Evolutionary conservation across 2,329 filamentous ascomycete genomes (phyloP).

Genomic region (Pseudocercospora vitis): DNA sequence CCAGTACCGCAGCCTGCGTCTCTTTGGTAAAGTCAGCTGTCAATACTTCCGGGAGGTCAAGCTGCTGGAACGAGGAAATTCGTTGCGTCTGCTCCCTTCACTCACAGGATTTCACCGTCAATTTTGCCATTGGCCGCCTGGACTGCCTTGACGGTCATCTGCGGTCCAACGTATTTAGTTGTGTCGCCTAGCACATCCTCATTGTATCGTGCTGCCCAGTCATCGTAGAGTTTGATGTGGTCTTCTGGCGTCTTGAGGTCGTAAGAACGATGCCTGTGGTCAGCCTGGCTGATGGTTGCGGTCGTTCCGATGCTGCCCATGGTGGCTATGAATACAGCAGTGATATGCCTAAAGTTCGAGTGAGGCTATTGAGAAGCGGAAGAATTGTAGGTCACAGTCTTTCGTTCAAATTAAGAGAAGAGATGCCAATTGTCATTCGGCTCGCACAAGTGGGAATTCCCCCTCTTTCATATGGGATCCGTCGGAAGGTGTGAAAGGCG

Average conservation of each 20-base stretch:
- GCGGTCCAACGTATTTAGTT: constrained; percentile 46
- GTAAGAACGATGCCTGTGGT: constrained; percentile 5
- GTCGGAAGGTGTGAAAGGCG: not conserved
- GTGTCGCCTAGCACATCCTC: constrained; percentile 40
- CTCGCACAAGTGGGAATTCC: constrained; percentile 3
- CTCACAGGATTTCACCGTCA: constrained; percentile 14
- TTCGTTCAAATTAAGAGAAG: not conserved
- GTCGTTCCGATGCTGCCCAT: constrained; percentile 7
- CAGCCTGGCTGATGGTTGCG: not conserved
- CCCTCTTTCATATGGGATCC: constrained; percentile 8
- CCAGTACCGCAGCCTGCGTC: constrained; percentile 19
- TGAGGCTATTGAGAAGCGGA: not conserved
- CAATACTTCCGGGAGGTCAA: not conserved
- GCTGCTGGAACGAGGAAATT: not conserved
- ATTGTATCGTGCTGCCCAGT: constrained; percentile 51
- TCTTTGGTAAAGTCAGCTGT: not conserved
- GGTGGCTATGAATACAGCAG: constrained; percentile 3
- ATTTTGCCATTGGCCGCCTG: constrained; percentile 17
- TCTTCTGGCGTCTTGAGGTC: constrained; percentile 5
- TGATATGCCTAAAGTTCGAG: not conserved
- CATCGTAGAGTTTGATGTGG: constrained; percentile 42
- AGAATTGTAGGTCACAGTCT: not conserved
- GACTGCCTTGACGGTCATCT: constrained; percentile 18
- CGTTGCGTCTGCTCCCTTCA: not conserved
- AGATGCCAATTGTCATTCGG: not conserved